Evolutionary conservation across 768 basidiomycete species (phyloP), one percentile per base, ranked within the genome.

Genomic region (Suillus sp.): DNA sequence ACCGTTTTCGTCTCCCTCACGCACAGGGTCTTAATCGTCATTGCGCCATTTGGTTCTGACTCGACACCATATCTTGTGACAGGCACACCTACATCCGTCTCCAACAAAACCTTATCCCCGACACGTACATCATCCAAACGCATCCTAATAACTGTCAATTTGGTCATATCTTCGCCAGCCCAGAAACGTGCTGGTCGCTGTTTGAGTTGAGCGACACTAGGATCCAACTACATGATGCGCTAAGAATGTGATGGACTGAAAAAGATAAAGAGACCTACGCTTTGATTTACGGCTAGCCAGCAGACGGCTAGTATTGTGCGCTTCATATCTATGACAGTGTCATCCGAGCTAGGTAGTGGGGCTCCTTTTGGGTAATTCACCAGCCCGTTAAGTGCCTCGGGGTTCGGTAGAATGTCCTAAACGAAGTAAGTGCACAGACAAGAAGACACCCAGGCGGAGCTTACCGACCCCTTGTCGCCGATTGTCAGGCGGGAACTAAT

Each of bases 241-340:
- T 95, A 64, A 25, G 58, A 43, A 38, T 47, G 42, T 38, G 10
- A 56, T 10, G 13, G 25, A 35, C 45, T 68, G 45, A 68, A 61
- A 57, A 10, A 25, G 37, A 62, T 56, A 43, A 63, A 4, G 1
- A 14, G 22, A 72, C 87, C 61, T 70, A 93, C 94, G 60, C 84
- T 83, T 79, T 96, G 95, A 65, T 93, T 95, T 60, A 96, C 78
- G 22, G 93, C 95, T 5, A 95, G 80, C 95, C 95, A 96, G 55
- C 88, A 84, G 53, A 96, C 78, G 16, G 90, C 92, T 65, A 94
- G 84, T 45, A 91, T 88, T 18, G 86, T 90, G 63, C 92, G 93
- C 65, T 83, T 86, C 32, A 94, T 83, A 27, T 84, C 82, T 40
- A 95, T 78, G 34, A 94, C 89, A 1, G 86, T 88, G 63, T 91